Conservation (phyloP, 768 basidiomycete genomes). For the Tylopilus balloui region DNA sequence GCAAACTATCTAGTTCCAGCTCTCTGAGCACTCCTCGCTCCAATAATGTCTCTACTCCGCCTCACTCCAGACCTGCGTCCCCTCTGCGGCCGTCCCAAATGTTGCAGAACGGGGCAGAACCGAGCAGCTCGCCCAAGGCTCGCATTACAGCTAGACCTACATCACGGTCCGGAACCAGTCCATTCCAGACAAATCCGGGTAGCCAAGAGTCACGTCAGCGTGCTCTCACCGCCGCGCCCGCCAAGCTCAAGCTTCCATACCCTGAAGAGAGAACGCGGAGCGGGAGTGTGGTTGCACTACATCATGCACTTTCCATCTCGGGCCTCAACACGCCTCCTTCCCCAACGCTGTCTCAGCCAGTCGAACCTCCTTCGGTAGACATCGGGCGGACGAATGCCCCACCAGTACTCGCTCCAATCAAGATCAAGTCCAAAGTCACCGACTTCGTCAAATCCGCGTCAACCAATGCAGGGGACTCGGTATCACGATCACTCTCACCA, state of each 20-base stretch:
- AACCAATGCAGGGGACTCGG: conserved; percentile 20
- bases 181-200: conserved; percentile 7
- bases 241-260: conserved; percentile 27
- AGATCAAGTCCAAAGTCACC: conserved; percentile 63
- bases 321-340: conserved; percentile 15
- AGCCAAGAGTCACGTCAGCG: conserved; percentile 30
- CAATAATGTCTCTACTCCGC: conserved; percentile 35
- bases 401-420: conserved; percentile 25
- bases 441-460: conserved; percentile 37
- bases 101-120: conserved; percentile 30
- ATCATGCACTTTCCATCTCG: conserved; percentile 26
- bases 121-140: conserved; percentile 23
- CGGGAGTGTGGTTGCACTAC: conserved; percentile 25
- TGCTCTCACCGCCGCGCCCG: conserved; percentile 22
- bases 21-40: conserved; percentile 13
- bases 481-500: conserved; percentile 39
- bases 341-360: conserved; percentile 13
- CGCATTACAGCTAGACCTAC: conserved; percentile 31
- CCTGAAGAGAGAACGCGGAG: conserved; percentile 32
- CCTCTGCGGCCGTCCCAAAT: conserved; percentile 37
- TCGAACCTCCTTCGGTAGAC: conserved; percentile 11
- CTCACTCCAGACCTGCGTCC: conserved; percentile 39
- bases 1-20: conserved; percentile 24
- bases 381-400: conserved; percentile 13
- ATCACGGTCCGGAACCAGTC: conserved; percentile 17